Conservation (phyloP, 2,329 filamentous ascomycete species). For the Penicillium rolfsii region DNA sequence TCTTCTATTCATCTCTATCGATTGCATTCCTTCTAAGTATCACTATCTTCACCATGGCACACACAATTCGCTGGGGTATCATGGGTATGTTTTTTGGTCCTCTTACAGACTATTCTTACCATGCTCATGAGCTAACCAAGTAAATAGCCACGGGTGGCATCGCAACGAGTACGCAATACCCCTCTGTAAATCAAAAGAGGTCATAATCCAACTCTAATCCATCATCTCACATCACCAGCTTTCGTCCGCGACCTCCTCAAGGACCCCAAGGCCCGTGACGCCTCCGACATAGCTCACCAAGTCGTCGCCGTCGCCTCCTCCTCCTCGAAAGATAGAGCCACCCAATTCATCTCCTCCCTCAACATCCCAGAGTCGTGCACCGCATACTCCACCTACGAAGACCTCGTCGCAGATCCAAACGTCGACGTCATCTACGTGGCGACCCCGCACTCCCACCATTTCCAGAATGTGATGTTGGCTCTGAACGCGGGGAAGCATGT, state of each 20-base stretch:
- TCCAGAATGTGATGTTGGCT: constrained; percentile 85
- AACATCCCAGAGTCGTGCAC: constrained; percentile 69
- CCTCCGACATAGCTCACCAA: constrained; percentile 73
- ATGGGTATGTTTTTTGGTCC: constrained; percentile 40
- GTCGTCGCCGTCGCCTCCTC: constrained; percentile 82
- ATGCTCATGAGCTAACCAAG: constrained; percentile 22
- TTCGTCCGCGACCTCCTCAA: constrained; percentile 79
- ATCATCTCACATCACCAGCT: constrained; percentile 33
- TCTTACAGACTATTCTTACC: not conserved
- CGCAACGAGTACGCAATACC: constrained; percentile 39
- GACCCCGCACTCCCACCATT: constrained; percentile 90
- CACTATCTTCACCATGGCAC: constrained; percentile 33
- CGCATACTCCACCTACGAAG: constrained; percentile 79
- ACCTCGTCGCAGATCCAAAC: constrained; percentile 75
- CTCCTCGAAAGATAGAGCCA: constrained; percentile 68
- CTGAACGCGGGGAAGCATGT: constrained; percentile 84
- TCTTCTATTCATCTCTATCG: not conserved
- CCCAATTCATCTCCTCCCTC: constrained; percentile 71
- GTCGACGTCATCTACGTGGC: constrained; percentile 88
- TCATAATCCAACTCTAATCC: not conserved
- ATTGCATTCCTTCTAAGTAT: not conserved
- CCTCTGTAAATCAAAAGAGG: constrained; percentile 1
- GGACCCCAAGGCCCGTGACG: constrained; percentile 70
- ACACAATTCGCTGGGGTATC: constrained; percentile 50
- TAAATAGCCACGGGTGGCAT: constrained; percentile 50